Base-by-base conservation (phyloP, 495 filamentous ascomycete genomes). In the Bacidia rubella region DNA sequence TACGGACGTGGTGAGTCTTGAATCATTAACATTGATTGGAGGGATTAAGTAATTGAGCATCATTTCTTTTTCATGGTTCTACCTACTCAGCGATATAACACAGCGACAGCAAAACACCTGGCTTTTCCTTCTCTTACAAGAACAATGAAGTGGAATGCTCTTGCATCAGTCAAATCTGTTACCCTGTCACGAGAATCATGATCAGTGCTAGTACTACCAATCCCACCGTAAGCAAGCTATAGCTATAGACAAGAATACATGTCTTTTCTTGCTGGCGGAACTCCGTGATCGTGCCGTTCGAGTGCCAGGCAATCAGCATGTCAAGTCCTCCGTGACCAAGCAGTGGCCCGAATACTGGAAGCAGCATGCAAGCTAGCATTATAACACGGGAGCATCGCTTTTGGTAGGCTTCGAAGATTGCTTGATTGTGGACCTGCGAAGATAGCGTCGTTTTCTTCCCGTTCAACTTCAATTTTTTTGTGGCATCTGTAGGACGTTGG, bases 261-360 rank as follows among this genome's bases (percentile, higher is more conserved):
- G 19, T 32, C 38, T 58, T 58, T 44, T 61, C 48, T 45, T 32
- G 25, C 12, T n/a, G 20, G 7, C 48, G 38, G 38, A 57, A 58
- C 4, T 29, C 52, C 7, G 47, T 23, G 23, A 55, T 29, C 15
- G 44, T 17, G n/a, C 58, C 58, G 12, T 35, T 32, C n/a, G 56
- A 49, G 25, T 58, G 56, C 17, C 49, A 48, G 3, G 26, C 24
- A 23, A 58, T 56, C 20, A 57, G 20, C 15, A 32, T 38, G 35
- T 61, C 58, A 20, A 61, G 29, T 2, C 32, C 42, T 20, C 58
- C 58, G 24, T 54, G 43, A 7, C 51, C 38, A 20, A 54, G 54
- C 9, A 50, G 25, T 19, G 47, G 47, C 25, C 50, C 21, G 20
- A 55, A 17, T 10, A 50, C 17, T 15, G 47, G 47, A 25, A 55